Evolutionary conservation across 164 flowering plant species (phyloP).

Genomic region (Annona cherimola): DNA sequence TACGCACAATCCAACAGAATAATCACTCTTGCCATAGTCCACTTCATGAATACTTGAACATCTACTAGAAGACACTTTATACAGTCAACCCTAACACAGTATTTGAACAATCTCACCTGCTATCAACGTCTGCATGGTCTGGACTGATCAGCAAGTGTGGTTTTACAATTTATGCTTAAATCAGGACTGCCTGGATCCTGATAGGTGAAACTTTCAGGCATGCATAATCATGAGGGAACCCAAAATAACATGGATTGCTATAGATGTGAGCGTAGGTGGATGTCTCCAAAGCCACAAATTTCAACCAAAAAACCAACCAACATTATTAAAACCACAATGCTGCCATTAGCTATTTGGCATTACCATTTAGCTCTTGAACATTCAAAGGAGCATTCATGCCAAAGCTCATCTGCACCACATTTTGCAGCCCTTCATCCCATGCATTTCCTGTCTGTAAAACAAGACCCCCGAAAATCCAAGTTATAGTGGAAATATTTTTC

Average conservation of each 20-base stretch:
- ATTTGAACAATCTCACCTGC: not conserved
- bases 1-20: no score
- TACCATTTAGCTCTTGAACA: constrained; percentile 48
- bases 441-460: constrained; percentile 33
- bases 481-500: not conserved
- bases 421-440: constrained; percentile 83
- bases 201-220: not conserved
- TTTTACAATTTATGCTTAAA: not conserved
- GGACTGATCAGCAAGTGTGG: not conserved
- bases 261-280: no score
- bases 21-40: no score
- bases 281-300: not conserved
- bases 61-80: no score
- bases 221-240: not conserved
- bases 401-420: constrained; percentile 62
- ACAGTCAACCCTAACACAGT: no score
- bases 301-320: not conserved
- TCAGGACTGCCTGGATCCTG: not conserved
- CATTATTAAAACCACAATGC: not conserved
- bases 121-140: not conserved
- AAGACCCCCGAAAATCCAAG: not conserved
- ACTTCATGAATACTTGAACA: no score
- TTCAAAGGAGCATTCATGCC: constrained; percentile 30
- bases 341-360: constrained; percentile 27
- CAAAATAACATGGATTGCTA: not conserved